These are phyloP conservation scores for Fomitopsis betulina DNA, from an alignment of 1,284 basidiomycete genomes.

Conservation along the genomic window DNA sequence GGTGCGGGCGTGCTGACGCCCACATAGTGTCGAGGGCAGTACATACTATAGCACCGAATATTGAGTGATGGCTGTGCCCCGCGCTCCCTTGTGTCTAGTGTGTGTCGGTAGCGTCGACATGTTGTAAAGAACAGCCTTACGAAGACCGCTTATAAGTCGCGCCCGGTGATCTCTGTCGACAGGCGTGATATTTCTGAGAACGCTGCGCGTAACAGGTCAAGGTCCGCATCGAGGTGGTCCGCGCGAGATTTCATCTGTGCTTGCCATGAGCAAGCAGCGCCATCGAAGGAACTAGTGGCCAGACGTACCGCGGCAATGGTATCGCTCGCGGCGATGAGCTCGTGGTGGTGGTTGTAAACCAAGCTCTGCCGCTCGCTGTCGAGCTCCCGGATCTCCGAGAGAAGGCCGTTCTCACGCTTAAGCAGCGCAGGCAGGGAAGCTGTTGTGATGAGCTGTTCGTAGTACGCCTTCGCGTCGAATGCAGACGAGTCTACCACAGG, in stretches of 20 bases:
- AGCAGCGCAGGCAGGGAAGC: constrained; percentile 67
- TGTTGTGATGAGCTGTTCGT: constrained; percentile 80
- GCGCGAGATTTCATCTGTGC: constrained; percentile 79
- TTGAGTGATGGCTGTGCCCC: too few species aligned
- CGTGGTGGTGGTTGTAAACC: constrained; percentile 94
- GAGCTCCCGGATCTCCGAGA: constrained; percentile 82
- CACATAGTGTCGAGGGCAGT: not conserved
- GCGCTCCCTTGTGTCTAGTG: too few species aligned
- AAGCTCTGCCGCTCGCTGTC: constrained; percentile 87
- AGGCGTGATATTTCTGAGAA: constrained; percentile 84
- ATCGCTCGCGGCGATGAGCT: constrained; percentile 87
- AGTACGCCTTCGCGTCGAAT: constrained; percentile 79
- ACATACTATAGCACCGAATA: not conserved
- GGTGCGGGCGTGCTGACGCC: not conserved
- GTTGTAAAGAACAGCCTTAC: not conserved
- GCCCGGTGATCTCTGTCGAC: constrained; percentile 54
- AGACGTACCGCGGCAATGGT: constrained; percentile 79
- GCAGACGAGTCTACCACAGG: constrained; percentile 62
- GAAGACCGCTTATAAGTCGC: not conserved
- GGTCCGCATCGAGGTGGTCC: constrained; percentile 74
- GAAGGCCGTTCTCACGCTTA: constrained; percentile 74
- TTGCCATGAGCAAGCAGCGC: not conserved
- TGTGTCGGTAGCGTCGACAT: too few species aligned
- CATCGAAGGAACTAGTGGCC: constrained; percentile 1
- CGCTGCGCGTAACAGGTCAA: constrained; percentile 74